Evolutionary conservation across 352 stramenopile species (phyloP).

Genomic region (Pythium rhizo-oryzae): DNA sequence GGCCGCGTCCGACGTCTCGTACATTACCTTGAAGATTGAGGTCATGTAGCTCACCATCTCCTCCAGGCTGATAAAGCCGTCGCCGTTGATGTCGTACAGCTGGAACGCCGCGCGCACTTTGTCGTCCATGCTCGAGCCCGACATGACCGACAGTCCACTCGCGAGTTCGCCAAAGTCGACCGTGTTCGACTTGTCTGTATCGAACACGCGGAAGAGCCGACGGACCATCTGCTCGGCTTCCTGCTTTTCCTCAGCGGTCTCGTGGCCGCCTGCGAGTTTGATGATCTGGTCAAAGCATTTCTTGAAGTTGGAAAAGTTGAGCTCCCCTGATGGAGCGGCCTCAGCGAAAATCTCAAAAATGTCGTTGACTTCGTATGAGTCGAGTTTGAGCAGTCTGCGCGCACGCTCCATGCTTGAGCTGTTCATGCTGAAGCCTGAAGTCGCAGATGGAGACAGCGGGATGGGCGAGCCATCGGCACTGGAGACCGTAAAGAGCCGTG

Average conservation of each 20-base stretch:
- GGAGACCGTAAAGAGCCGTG: conserved; percentile 13
- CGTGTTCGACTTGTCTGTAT: conserved; percentile 84
- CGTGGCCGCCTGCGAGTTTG: conserved; percentile 73
- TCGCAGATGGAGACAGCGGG: conserved; percentile 9
- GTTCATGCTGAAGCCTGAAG: conserved; percentile 56
- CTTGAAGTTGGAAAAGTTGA: conserved; percentile 84
- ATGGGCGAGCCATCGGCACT: not conserved
- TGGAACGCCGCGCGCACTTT: conserved; percentile 87
- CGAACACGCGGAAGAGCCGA: conserved; percentile 84
- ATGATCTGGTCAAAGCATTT: conserved; percentile 91
- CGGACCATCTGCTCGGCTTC: conserved; percentile 82
- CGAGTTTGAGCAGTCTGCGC: conserved; percentile 78
- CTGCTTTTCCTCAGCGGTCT: conserved; percentile 64
- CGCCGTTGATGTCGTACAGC: conserved; percentile 85
- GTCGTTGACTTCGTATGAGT: conserved; percentile 88
- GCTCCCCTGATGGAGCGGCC: conserved; percentile 70
- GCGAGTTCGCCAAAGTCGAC: conserved; percentile 88
- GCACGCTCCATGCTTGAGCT: conserved; percentile 79
- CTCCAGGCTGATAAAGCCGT: conserved; percentile 84
- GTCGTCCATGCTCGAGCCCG: conserved; percentile 85
- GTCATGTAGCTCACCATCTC: conserved; percentile 91
- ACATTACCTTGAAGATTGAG: conserved; percentile 91
- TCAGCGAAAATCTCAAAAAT: conserved; percentile 89
- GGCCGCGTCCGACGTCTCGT: conserved; percentile 78
- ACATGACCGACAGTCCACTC: conserved; percentile 83